A percentile compares a stretch with the other conserved stretches of the same genome.
These are phyloP conservation scores for Nakazawaea anatomiae DNA, from an alignment of 805 yeast genomes.

Conservation along the genomic window DNA sequence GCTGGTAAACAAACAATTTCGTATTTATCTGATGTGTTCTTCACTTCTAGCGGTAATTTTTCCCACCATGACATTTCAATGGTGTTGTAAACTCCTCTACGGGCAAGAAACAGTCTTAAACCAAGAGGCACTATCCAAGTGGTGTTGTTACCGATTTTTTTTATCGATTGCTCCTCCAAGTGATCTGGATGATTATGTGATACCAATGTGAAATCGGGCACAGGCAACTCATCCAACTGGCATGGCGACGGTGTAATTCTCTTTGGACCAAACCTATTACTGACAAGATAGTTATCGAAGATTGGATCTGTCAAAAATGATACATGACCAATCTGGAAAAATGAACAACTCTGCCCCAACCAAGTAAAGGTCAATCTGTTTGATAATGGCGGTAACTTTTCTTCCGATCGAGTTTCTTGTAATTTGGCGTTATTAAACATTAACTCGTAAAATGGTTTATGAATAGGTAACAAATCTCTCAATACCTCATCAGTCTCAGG, in stretches of 20 bases:
- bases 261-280: conserved; percentile 69
- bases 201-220: conserved; percentile 68
- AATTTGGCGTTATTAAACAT: conserved; percentile 18
- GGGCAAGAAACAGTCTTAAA: conserved; percentile 50
- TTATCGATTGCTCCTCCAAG: conserved; percentile 59
- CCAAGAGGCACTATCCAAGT: conserved; percentile 90
- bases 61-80: conserved; percentile 96
- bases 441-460: conserved; percentile 48
- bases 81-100: conserved; percentile 53
- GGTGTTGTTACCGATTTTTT: conserved; percentile 49
- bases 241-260: conserved; percentile 79
- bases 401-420: conserved; percentile 16
- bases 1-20: conserved; percentile 89
- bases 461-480: conserved; percentile 51
- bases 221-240: conserved; percentile 52
- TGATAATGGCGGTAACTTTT: conserved; percentile 26
- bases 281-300: conserved; percentile 59
- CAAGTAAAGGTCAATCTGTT: conserved; percentile 70
- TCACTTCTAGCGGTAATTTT: conserved; percentile 32
- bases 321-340: conserved; percentile 63
- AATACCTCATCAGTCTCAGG: conserved; percentile 44
- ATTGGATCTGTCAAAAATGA: conserved; percentile 84
- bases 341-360: conserved; percentile 90
- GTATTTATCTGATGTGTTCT: conserved; percentile 40
- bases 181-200: conserved; percentile 97